Evolutionary conservation across 1,139 yeast genomes (phyloP), one percentile per base, ranked within the genome.

Genomic region (Blastobotrys elegans): DNA sequence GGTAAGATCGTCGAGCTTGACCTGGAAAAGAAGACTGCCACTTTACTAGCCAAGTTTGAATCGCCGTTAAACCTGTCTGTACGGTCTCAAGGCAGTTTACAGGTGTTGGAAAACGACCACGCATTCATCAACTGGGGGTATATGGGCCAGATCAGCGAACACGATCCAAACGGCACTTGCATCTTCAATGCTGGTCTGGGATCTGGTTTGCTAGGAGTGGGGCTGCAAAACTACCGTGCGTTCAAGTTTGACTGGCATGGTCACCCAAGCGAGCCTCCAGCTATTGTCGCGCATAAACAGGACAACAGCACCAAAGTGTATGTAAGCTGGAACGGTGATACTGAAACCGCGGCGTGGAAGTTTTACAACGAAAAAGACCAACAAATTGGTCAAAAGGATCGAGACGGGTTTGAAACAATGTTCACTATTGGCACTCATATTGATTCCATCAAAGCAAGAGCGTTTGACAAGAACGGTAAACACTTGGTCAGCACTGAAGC

Each of bases 121-220:
- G 72, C 66, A n/a, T 47, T 70, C 27, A 70, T 69, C n/a, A 66
- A 66, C 46, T 70, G 74, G 73, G 74, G 74, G 2, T 66, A 72
- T 4, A 65, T 59, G 24, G 73, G 72, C 17, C 70, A 71, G 6
- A 59, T 70, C 4, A 68, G 74, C 13, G 73, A 70, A 48, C 68
- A 57, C 47, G 58, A 61, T 48, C 41, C 49, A 6, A 52, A 65
- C 1, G 71, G 65, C 4, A 56, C 63, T 14, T 54, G 66, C 4
- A 57, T 69, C 13, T 69, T 69, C 59, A 67, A 66, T 49, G 71
- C 74, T 13, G 20, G 14, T 11, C n/a, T 39, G 8, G 31, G 31
- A 10, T 13, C 30, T 22, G 35, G 24, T 4, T 17, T 22, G 11
- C 37, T 17, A 11, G 36, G 36, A 4, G 21, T 33, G 11, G 36